phyloP scores from a whole-genome alignment of 2,329 filamentous ascomycete species.

The Cladosporium sp. region DNA sequence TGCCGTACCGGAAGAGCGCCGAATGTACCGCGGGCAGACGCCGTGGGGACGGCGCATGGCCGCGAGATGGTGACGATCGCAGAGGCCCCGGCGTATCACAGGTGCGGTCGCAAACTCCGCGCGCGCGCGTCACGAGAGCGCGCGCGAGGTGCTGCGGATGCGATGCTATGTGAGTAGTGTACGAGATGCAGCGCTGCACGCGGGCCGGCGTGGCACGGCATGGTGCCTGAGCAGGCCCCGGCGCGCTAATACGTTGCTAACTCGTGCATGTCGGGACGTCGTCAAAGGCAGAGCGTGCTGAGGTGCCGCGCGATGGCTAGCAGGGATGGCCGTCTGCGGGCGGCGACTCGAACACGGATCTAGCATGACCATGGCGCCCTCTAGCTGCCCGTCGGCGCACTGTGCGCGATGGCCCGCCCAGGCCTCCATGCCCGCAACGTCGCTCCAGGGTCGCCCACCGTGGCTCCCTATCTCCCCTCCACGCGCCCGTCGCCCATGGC shows the following conservation, averaged over 20 bases:
- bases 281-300: neutral
- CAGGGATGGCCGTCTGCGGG: constrained; percentile 4
- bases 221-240: constrained; percentile 1
- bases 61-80: neutral
- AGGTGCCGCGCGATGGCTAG: neutral
- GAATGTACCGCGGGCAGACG: neutral
- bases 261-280: neutral
- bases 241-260: neutral
- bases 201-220: neutral
- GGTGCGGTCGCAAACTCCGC: neutral
- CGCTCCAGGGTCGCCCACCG: neutral
- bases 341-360: constrained; percentile 3
- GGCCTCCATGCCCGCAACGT: constrained; percentile 11
- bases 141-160: no score
- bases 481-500: constrained; percentile 5
- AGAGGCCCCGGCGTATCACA: neutral
- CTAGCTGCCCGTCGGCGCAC: neutral
- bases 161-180: neutral
- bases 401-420: constrained; percentile 7
- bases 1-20: no score
- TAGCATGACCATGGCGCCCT: constrained; percentile 7
- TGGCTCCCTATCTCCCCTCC: neutral
- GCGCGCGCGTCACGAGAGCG: no score
- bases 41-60: neutral
- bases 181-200: neutral